These are phyloP conservation scores for Amanita jacksonii DNA, from an alignment of 768 basidiomycete species.

Conservation along the genomic window DNA sequence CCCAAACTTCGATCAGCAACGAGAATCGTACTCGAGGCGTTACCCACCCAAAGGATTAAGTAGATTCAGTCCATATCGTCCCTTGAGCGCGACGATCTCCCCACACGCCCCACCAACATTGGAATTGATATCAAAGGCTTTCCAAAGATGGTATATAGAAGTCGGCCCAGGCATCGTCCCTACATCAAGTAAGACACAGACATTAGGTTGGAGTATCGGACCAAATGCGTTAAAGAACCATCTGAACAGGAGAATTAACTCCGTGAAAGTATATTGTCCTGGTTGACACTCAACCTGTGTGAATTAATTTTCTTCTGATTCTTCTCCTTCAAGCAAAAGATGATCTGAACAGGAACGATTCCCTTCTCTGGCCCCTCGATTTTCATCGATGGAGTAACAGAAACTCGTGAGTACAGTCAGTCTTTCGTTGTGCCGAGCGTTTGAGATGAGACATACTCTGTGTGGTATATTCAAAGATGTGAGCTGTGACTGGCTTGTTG, in stretches of 20 bases:
- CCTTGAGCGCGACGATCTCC: slow-evolving; percentile 91
- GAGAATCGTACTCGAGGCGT: neutral
- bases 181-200: slow-evolving; percentile 88
- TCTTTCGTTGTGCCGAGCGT: neutral
- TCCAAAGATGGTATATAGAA: slow-evolving; percentile 89
- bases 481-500: slow-evolving; percentile 73
- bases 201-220: slow-evolving; percentile 77
- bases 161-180: slow-evolving; percentile 76
- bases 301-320: slow-evolving; percentile 97
- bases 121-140: slow-evolving; percentile 87
- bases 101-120: slow-evolving; percentile 91
- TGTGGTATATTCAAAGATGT: slow-evolving; percentile 91
- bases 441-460: slow-evolving; percentile 45
- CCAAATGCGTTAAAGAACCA: slow-evolving; percentile 96
- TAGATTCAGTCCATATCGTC: slow-evolving; percentile 68
- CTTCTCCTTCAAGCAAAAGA: slow-evolving; percentile 88
- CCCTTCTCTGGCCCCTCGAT: slow-evolving; percentile 74
- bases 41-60: slow-evolving; percentile 59
- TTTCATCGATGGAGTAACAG: slow-evolving; percentile 72
- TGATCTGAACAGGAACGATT: slow-evolving; percentile 81
- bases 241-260: slow-evolving; percentile 18
- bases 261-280: neutral
- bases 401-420: slow-evolving; percentile 38
- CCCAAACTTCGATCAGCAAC: neutral
- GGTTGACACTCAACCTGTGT: slow-evolving; percentile 26